A percentile compares a stretch with the other conserved stretches of the same genome.
These are phyloP conservation scores for Neofusicoccum ribis DNA, from an alignment of 2,329 filamentous ascomycete genomes.

Conservation along the genomic window DNA sequence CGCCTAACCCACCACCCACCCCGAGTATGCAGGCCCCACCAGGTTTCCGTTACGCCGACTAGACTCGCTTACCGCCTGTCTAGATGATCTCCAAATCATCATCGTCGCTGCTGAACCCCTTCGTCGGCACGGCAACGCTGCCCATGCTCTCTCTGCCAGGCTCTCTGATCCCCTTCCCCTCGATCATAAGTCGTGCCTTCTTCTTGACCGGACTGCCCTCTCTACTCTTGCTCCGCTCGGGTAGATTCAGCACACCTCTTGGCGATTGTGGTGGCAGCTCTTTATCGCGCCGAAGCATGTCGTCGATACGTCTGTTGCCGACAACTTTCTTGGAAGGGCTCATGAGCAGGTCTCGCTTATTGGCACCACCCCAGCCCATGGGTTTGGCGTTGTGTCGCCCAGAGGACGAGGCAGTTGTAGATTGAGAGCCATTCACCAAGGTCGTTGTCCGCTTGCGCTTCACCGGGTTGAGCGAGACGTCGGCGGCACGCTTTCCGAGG, in stretches of 20 bases:
- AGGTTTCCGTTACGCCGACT: no score
- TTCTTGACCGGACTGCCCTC: constrained; percentile 47
- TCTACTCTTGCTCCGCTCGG: constrained; percentile 24
- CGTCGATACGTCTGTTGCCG: constrained; percentile 7
- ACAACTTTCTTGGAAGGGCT: constrained; percentile 3
- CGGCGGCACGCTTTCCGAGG: constrained; percentile 44
- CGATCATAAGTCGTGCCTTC: constrained; percentile 49
- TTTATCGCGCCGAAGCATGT: neutral
- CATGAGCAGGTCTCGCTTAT: constrained; percentile 19
- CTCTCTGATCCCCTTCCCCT: constrained; percentile 50
- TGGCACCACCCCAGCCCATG: constrained; percentile 51
- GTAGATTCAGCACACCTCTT: neutral
- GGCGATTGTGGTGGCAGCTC: neutral
- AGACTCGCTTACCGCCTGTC: neutral
- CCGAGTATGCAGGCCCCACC: no score
- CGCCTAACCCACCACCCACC: neutral
- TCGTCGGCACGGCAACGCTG: constrained; percentile 28
- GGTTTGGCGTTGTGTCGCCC: constrained; percentile 29
- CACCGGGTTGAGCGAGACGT: constrained; percentile 44
- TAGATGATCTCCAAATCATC: constrained; percentile 52
- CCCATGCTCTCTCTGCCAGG: constrained; percentile 50
- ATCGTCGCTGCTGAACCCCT: constrained; percentile 37
- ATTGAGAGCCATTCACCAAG: neutral
- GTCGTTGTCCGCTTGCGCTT: constrained; percentile 44
- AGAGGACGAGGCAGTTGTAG: constrained; percentile 28